Evolutionary conservation across 176 grass and related monocot genomes (phyloP).

Genomic region (Echinochloa phyllopogon): DNA sequence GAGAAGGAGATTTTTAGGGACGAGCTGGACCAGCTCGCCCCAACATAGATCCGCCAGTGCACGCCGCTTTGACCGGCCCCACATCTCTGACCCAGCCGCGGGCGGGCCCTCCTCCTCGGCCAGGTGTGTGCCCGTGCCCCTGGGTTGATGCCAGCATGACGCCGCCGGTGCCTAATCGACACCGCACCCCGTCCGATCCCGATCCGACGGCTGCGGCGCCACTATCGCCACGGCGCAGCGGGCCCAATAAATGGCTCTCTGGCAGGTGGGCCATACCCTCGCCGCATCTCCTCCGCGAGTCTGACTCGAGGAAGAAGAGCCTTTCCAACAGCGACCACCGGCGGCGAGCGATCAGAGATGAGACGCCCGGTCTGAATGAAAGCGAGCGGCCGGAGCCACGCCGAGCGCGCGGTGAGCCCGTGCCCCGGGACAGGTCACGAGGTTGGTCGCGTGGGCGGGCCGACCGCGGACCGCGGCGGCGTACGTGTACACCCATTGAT

Average conservation of each 20-base stretch:
- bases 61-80: slow-evolving; percentile 55
- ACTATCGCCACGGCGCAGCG: neutral
- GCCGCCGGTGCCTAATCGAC: neutral
- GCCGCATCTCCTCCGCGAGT: neutral
- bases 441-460: slow-evolving; percentile 58
- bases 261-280: neutral
- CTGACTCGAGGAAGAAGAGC: neutral
- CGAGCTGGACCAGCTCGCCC: no score
- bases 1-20: no score
- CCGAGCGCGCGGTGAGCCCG: neutral
- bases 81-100: neutral
- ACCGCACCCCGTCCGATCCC: neutral
- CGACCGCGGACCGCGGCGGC: slow-evolving; percentile 42
- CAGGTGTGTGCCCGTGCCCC: neutral
- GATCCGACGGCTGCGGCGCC: slow-evolving; percentile 8
- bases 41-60: no score
- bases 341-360: neutral
- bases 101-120: neutral
- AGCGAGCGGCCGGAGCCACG: neutral
- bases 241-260: neutral
- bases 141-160: slow-evolving; percentile 40
- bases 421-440: slow-evolving; percentile 1
- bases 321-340: neutral
- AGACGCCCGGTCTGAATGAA: neutral
- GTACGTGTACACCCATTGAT: neutral